Conservation (phyloP, 805 yeast genomes). For the Lipomyces oligophaga region DNA sequence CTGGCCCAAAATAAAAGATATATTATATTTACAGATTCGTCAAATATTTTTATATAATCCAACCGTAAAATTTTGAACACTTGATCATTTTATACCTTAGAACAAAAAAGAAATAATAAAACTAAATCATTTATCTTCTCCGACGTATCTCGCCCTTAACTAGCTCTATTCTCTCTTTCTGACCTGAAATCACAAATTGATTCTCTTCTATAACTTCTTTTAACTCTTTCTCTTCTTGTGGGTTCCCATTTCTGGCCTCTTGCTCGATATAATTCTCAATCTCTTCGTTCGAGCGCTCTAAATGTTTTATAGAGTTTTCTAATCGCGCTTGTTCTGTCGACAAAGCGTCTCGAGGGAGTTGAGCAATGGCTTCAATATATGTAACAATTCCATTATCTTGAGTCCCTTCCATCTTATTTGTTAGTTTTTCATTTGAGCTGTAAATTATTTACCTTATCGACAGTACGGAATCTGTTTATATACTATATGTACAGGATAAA, state of each 20-base stretch:
- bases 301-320: conserved; percentile 33
- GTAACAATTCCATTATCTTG: conserved; percentile 4
- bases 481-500: too few relatives aligned
- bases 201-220: conserved; percentile 24
- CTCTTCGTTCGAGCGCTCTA: conserved; percentile 34
- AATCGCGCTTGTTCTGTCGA: conserved; percentile 31
- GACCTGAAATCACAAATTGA: conserved; percentile 13
- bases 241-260: conserved; percentile 8
- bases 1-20: too few relatives aligned
- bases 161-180: conserved; percentile 15
- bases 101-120: too few relatives aligned
- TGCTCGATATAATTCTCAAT: conserved; percentile 25
- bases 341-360: conserved; percentile 22
- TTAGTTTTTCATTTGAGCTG: too few relatives aligned
- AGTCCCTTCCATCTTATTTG: too few relatives aligned
- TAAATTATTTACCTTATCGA: too few relatives aligned
- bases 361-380: conserved; percentile 17
- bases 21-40: too few relatives aligned
- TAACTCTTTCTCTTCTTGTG: conserved; percentile 18
- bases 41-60: too few relatives aligned
- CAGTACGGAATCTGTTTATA: too few relatives aligned
- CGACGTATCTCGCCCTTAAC: conserved; percentile 5
- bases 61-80: too few relatives aligned
- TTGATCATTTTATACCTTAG: too few relatives aligned
- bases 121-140: too few relatives aligned